Evolutionary conservation across 2,329 filamentous ascomycete genomes (phyloP).

Genomic region (Fusarium decemcellulare): DNA sequence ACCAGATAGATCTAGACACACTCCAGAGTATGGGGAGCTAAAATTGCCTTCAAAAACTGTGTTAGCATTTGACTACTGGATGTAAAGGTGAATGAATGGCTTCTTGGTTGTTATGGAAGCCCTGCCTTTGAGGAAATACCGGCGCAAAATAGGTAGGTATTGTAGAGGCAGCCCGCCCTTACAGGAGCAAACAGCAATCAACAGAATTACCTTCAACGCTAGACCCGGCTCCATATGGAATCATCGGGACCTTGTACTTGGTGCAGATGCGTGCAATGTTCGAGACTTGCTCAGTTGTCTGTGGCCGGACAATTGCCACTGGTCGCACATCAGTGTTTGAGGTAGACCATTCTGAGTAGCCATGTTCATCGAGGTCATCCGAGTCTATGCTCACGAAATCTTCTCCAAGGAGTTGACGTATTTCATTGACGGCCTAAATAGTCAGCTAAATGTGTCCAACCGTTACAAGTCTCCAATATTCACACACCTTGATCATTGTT

Average conservation of each 20-base stretch:
- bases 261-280: slow-evolving; percentile 73
- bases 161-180: too few relatives aligned
- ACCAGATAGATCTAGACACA: slow-evolving; percentile 77
- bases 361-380: slow-evolving; percentile 73
- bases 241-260: slow-evolving; percentile 77
- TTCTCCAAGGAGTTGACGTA: too few relatives aligned
- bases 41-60: slow-evolving; percentile 73
- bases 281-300: slow-evolving; percentile 74
- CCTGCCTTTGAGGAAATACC: too few relatives aligned
- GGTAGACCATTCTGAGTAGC: slow-evolving; percentile 79
- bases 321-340: slow-evolving; percentile 74
- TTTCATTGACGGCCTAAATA: too few relatives aligned
- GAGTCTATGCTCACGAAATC: neutral
- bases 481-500: too few relatives aligned
- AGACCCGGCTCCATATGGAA: slow-evolving; percentile 81
- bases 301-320: slow-evolving; percentile 75
- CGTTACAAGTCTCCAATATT: too few relatives aligned
- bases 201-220: slow-evolving; percentile 58
- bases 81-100: too few relatives aligned
- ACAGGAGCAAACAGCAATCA: too few relatives aligned
- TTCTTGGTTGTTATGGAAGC: too few relatives aligned
- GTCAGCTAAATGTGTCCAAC: too few relatives aligned
- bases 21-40: slow-evolving; percentile 74
- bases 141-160: too few relatives aligned
- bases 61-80: too few relatives aligned